Conservation (phyloP, 208 protist genomes). For the Acanthamoeba castellanii region DNA sequence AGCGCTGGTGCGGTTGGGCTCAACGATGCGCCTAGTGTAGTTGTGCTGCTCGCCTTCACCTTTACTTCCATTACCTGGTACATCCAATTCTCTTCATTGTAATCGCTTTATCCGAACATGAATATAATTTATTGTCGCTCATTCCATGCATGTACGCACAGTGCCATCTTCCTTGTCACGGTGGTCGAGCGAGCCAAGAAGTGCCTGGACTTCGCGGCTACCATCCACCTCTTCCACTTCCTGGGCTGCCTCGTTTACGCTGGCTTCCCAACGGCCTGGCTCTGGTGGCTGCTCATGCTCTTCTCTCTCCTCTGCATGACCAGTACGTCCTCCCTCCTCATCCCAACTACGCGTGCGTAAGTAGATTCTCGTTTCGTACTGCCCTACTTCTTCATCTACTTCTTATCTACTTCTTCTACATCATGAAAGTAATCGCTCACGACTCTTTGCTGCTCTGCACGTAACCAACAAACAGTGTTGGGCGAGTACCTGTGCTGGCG, state of each 20-base stretch:
- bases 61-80: conserved; percentile 45
- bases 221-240: conserved; percentile 62
- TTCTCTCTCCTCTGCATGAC: conserved; percentile 34
- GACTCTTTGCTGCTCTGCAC: too few species aligned
- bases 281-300: conserved; percentile 64
- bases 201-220: conserved; percentile 72
- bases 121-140: neutral
- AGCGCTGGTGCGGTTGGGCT: neutral
- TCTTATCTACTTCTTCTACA: neutral
- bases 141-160: neutral
- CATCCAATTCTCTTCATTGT: neutral
- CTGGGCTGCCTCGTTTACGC: conserved; percentile 2
- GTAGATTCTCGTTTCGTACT: too few species aligned
- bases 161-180: conserved; percentile 32
- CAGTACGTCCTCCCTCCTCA: neutral
- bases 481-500: conserved; percentile 72
- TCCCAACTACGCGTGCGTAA: neutral
- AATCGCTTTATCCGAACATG: neutral
- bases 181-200: conserved; percentile 74
- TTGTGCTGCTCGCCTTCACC: conserved; percentile 20
- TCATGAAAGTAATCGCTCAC: neutral
- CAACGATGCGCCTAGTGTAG: conserved; percentile 23
- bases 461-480: neutral
- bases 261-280: conserved; percentile 36
- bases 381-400: neutral